Conservation (phyloP, 257 asterid genomes). For the Nicotiana paniculata region DNA sequence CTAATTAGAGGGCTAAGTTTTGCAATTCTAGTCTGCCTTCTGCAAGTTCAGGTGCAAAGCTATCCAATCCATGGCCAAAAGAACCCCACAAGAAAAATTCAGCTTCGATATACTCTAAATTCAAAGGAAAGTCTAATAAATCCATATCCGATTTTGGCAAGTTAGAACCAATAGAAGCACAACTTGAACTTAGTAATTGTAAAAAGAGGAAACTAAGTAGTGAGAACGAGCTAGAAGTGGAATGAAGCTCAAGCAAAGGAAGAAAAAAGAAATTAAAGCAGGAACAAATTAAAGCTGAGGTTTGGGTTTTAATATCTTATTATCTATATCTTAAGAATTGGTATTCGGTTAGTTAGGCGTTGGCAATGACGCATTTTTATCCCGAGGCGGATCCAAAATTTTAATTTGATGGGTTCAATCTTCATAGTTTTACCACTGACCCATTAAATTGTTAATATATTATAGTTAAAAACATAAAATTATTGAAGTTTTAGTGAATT, state of each 20-base stretch:
- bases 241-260: background rate
- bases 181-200: background rate
- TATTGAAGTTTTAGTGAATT: too few species aligned
- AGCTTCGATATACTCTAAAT: constrained; percentile 75
- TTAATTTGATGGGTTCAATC: too few species aligned
- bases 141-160: constrained; percentile 39
- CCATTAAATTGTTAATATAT: too few species aligned
- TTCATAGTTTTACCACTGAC: too few species aligned
- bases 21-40: constrained; percentile 21
- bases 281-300: background rate
- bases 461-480: too few species aligned
- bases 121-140: constrained; percentile 62
- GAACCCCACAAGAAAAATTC: constrained; percentile 75
- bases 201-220: too few species aligned
- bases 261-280: background rate
- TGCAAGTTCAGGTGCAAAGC: constrained; percentile 41
- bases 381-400: too few species aligned
- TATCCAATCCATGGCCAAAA: constrained; percentile 57
- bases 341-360: background rate
- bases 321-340: background rate
- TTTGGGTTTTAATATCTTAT: background rate
- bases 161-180: background rate
- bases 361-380: background rate
- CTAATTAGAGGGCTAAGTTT: constrained; percentile 34
- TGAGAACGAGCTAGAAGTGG: too few species aligned